Percentiles rank a stretch among this genome's conserved stretches.
Conservation (phyloP, 331 rosid species). For the Pyracantha coccinea region DNA sequence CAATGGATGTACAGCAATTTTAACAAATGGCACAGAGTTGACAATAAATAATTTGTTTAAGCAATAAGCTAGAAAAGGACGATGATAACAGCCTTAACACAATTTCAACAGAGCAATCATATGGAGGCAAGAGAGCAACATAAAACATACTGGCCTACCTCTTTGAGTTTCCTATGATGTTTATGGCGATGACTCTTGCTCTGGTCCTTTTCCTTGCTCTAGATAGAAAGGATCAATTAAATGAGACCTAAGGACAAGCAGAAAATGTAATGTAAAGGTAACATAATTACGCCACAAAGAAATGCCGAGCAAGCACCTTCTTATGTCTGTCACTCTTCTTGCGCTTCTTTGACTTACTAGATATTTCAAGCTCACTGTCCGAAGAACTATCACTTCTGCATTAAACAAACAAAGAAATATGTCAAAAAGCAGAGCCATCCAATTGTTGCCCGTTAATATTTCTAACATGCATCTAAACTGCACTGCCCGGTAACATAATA, state of each 20-base stretch:
- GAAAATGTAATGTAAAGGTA: background rate
- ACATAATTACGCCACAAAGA: background rate
- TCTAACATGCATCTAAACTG: background rate
- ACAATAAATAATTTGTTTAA: background rate
- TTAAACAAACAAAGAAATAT: background rate
- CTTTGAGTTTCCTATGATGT: slow-evolving; percentile 58
- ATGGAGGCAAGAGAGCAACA: background rate
- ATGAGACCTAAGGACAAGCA: slow-evolving; percentile 3
- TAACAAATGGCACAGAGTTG: background rate
- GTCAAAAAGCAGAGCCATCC: slow-evolving; percentile 2
- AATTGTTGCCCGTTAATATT: background rate
- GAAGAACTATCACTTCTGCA: slow-evolving; percentile 61
- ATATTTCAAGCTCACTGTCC: slow-evolving; percentile 59
- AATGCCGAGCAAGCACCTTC: slow-evolving; percentile 42
- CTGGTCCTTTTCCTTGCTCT: slow-evolving; percentile 71
- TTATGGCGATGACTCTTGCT: slow-evolving; percentile 64
- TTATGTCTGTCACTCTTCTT: slow-evolving; percentile 63
- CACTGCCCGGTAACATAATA: background rate
- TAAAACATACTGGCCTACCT: slow-evolving; percentile 47
- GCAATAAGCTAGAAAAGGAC: background rate
- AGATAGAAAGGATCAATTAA: background rate
- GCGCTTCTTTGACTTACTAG: slow-evolving; percentile 66
- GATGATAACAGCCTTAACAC: background rate
- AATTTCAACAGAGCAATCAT: background rate
- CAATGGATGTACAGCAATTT: background rate